These are phyloP conservation scores for Amanita subjunquillea DNA, from an alignment of 768 basidiomycete genomes.

Conservation along the genomic window DNA sequence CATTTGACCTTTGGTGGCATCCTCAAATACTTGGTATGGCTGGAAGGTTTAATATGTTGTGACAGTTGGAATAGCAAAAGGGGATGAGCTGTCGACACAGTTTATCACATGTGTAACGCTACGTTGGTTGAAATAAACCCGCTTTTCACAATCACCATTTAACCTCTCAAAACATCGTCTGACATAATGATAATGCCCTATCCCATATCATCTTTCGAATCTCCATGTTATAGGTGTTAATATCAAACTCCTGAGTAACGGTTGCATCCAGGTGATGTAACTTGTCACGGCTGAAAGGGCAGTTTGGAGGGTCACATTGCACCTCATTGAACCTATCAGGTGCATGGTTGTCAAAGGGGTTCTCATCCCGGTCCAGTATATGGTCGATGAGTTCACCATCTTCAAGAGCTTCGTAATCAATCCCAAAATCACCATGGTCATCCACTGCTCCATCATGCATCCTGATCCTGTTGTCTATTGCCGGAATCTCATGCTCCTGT, in stretches of 20 bases:
- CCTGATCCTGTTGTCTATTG: conserved; percentile 5
- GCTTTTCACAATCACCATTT: no score
- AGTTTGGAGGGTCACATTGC: background rate
- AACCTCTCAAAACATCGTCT: background rate
- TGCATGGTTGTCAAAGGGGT: background rate
- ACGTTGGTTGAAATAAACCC: no score
- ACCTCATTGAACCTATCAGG: background rate
- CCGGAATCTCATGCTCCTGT: background rate
- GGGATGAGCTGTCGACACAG: no score
- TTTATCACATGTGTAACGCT: no score
- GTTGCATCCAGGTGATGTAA: background rate
- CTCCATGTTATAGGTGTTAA: background rate
- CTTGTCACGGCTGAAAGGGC: background rate
- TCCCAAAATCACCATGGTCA: conserved; percentile 5
- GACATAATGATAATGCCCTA: background rate
- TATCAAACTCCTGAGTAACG: background rate
- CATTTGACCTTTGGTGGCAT: no score
- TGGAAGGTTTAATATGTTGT: no score
- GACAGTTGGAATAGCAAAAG: no score
- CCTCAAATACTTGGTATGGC: no score
- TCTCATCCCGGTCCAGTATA: background rate
- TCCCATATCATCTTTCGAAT: background rate
- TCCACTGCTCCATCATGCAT: background rate
- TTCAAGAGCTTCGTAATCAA: conserved; percentile 7
- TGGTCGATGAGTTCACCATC: background rate